Evolutionary conservation across 1,284 basidiomycete species (phyloP).

Genomic region (Tylopilus sp.): DNA sequence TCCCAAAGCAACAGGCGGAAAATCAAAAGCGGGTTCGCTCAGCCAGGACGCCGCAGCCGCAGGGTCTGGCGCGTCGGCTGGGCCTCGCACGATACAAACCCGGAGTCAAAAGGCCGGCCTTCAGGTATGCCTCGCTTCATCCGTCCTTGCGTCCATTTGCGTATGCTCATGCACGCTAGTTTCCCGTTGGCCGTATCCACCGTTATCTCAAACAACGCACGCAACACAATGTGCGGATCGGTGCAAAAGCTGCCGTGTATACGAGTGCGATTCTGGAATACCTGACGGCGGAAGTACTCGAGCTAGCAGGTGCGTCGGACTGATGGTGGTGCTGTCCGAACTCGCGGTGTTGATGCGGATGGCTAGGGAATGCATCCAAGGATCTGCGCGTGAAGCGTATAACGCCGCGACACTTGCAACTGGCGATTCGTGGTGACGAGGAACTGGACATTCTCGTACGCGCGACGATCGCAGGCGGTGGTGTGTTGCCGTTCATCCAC

Average conservation of each 20-base stretch:
- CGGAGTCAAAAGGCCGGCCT: conserved; percentile 87
- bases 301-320: conserved; percentile 78
- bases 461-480: conserved; percentile 82
- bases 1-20: conserved; percentile 49
- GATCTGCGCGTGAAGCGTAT: conserved; percentile 97
- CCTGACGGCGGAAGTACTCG: conserved; percentile 91
- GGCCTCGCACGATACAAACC: conserved; percentile 64
- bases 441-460: conserved; percentile 86
- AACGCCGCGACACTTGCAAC: conserved; percentile 92
- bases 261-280: conserved; percentile 94
- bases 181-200: conserved; percentile 95
- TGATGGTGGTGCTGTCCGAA: not conserved
- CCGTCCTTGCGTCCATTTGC: not conserved
- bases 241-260: conserved; percentile 93
- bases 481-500: conserved; percentile 97
- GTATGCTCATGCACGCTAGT: conserved; percentile 57
- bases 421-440: conserved; percentile 97
- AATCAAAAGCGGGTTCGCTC: conserved; percentile 49
- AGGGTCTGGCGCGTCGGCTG: conserved; percentile 54
- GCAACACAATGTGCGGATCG: conserved; percentile 93
- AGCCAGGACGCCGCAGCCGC: conserved; percentile 49
- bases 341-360: conserved; percentile 1
- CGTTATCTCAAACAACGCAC: conserved; percentile 95
- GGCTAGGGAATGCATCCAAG: conserved; percentile 96
- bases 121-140: conserved; percentile 66